These are phyloP conservation scores for Ochetophila trinervis DNA, from an alignment of 306 rosid species.

Conservation along the genomic window DNA sequence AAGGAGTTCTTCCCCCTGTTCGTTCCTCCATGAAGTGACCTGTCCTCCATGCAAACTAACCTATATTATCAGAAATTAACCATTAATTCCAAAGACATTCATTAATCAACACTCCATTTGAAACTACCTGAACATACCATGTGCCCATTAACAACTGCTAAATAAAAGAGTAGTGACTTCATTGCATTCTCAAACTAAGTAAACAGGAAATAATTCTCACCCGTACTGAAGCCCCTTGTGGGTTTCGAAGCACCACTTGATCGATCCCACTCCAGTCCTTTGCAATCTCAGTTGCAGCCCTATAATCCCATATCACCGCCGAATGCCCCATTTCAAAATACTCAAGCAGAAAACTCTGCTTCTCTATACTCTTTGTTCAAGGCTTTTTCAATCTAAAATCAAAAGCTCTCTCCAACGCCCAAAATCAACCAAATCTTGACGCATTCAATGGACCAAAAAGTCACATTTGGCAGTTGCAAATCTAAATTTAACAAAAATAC, in stretches of 20 bases:
- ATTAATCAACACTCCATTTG: slow-evolving; percentile 1
- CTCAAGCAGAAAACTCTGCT: slow-evolving; percentile 14
- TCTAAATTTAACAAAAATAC: slow-evolving; percentile 13
- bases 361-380: slow-evolving; percentile 22
- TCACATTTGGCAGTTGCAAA: slow-evolving; percentile 2
- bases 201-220: slow-evolving; percentile 41
- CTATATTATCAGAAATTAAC: slow-evolving; percentile 41
- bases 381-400: neutral
- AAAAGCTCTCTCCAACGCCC: slow-evolving; percentile 5
- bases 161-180: slow-evolving; percentile 10
- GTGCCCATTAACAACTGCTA: slow-evolving; percentile 11
- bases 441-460: slow-evolving; percentile 20
- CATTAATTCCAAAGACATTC: slow-evolving; percentile 18
- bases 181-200: slow-evolving; percentile 5
- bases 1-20: slow-evolving; percentile 83
- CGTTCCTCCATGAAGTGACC: slow-evolving; percentile 84
- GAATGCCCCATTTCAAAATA: slow-evolving; percentile 69
- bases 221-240: slow-evolving; percentile 70
- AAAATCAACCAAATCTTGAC: slow-evolving; percentile 11
- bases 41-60: slow-evolving; percentile 92
- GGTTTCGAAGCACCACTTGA: slow-evolving; percentile 66
- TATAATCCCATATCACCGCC: slow-evolving; percentile 73
- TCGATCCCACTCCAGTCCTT: slow-evolving; percentile 79
- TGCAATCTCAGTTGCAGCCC: slow-evolving; percentile 63
- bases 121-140: slow-evolving; percentile 14